These are phyloP conservation scores for Theileria luwenshuni DNA, from an alignment of 169 alveolate species.

Conservation along the genomic window DNA sequence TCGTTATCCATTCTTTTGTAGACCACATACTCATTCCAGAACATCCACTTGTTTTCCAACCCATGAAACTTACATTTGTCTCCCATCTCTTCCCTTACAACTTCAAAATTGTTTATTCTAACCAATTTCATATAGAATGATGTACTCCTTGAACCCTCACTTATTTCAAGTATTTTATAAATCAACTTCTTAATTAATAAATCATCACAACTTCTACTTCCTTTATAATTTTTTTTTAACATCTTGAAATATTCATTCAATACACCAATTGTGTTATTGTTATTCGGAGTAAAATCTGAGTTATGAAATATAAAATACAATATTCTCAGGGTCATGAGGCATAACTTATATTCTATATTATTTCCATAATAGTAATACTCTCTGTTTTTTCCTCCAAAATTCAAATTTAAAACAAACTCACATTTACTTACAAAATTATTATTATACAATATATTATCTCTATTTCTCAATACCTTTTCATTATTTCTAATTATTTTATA, in stretches of 20 bases:
- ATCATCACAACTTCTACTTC: neutral
- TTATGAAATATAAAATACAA: neutral
- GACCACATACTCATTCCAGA: no score
- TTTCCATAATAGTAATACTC: neutral
- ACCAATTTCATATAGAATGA: neutral
- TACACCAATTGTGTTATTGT: neutral
- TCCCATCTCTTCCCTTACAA: no score
- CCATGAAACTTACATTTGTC: no score
- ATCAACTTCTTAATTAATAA: neutral
- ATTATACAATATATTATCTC: neutral
- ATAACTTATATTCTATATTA: neutral
- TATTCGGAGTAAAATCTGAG: neutral
- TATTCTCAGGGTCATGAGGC: neutral
- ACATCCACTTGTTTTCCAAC: no score
- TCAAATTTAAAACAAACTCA: neutral
- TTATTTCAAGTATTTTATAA: no score
- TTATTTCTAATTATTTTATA: no score
- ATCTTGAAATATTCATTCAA: neutral
- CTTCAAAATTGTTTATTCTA: neutral
- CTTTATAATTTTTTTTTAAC: neutral
- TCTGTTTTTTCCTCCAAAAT: no score
- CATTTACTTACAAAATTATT: neutral
- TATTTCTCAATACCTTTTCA: neutral
- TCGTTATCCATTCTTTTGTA: no score
- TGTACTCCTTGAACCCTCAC: neutral